Evolutionary conservation across 495 filamentous ascomycete species (phyloP), one percentile per base, ranked within the genome.

Genomic region (Penicillium macrosclerotiorum): DNA sequence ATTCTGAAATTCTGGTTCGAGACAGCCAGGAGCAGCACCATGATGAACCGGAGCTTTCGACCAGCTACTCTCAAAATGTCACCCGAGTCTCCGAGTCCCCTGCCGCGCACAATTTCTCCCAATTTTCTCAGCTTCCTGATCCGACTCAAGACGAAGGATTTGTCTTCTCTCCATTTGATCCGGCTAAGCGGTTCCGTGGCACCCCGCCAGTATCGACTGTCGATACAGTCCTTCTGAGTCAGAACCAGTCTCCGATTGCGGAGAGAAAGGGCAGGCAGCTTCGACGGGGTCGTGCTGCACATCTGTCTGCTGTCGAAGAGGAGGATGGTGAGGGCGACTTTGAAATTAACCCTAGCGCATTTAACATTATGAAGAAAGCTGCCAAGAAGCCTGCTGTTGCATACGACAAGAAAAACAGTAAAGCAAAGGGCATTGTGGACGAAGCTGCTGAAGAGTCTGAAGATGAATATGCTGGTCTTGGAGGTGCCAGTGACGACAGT

Each of bases 381-480:
- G 67, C 81, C 0, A 80, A 73, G 60, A 82, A 84, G 49, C 59
- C 68, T 18, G 51, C 48, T 40, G 64, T 68, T 16, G 67, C 71
- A 6, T 95, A 88, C 52, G 79, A 95, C 63, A 93, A 86, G 70
- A 88, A 84, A 56, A 93, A 85, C 60, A 94, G 88, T 65, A 86
- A 90, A 55, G 91, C 90, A 0, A 90, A 83, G 44, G 83, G 84
- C 11, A 89, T 95, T 73, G 72, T 99, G 13, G 79, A 97, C 48
- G 93, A 97, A 50, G 89, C 93, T 56, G 93, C 93, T 29, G 89
- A 93, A 54, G 93, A 99, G 71, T 97, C 94, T 1, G 94, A 97
- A 61, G 93, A 99, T 61, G 93, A 99, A 63, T 99, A 96, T 60
- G 93, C 91, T 24, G 94, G 94, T 2, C 73, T 97, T 30, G 94